Base-by-base conservation (phyloP, 2,329 filamentous ascomycete species). In the Penicillium psychrosexuale region DNA sequence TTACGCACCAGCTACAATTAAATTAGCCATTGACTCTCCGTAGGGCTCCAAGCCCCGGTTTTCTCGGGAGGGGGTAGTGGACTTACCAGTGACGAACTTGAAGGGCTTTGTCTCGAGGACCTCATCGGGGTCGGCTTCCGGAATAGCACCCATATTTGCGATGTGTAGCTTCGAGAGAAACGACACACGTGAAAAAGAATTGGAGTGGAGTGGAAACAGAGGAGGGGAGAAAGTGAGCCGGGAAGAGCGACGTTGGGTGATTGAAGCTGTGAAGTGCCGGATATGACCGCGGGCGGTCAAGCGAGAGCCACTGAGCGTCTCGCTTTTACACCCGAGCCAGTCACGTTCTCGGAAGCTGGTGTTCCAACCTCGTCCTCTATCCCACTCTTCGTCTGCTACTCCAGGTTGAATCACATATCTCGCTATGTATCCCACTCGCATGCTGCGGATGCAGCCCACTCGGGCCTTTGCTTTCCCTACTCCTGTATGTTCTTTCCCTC, bases 31-130 rank as follows among this genome's bases (percentile, higher is more conserved):
- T 68, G 65, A 65, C 59, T 58, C 42, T 52, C 17, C 63, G 61
- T 62, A 55, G 58, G 62, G 64, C 68, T 58, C 67, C 67, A 60
- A 59, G 54, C 45, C 54, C 55, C 50, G 57, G 56, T 58, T 56
- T 48, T 53, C 53, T 56, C 57, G 61, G 63, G 61, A 57, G 60
- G 53, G 56, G 58, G 55, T 55, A 55, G 60, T 54, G 57, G 64
- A 68, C 90, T 78, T 85, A 96, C 92, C 93, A 82, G 93, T 97
- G 74, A 97, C 94, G 82, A 97, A 97, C 89, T 99, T 99, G 89
- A 99, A 99, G 79, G 95, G 95, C 87, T 97, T 99, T 81, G 92
- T 97, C 78, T 96, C 89, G 74, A 85, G 85, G 74, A 85, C 82
- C 72, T 90, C 87, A 74, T 90, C 90, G 72, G 77, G 75, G 64